These are phyloP conservation scores for Candida nanaspora DNA, from an alignment of 805 yeast species.

Conservation along the genomic window DNA sequence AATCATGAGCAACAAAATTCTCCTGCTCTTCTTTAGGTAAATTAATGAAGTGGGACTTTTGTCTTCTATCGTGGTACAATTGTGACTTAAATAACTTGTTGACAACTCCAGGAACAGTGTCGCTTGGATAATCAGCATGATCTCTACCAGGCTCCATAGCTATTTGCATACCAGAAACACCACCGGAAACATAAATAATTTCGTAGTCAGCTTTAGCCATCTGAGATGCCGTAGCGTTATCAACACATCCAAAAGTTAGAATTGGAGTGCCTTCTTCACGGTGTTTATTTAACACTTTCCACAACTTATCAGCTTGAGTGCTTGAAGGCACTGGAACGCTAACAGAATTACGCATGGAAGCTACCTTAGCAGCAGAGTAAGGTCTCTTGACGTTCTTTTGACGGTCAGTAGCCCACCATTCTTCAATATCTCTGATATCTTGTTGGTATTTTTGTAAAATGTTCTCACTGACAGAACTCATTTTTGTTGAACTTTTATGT, in stretches of 20 bases:
- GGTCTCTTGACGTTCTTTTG: slow-evolving; percentile 42
- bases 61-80: slow-evolving; percentile 44
- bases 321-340: slow-evolving; percentile 42
- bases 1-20: slow-evolving; percentile 31
- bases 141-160: slow-evolving; percentile 62
- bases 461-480: not conserved
- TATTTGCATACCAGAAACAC: slow-evolving; percentile 53
- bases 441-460: slow-evolving; percentile 4
- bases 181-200: slow-evolving; percentile 50
- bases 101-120: slow-evolving; percentile 63
- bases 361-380: slow-evolving; percentile 45
- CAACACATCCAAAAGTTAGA: slow-evolving; percentile 54
- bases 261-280: slow-evolving; percentile 37
- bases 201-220: slow-evolving; percentile 42
- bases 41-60: slow-evolving; percentile 10
- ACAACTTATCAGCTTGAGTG: slow-evolving; percentile 45
- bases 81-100: slow-evolving; percentile 54
- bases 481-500: not conserved
- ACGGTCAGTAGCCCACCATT: slow-evolving; percentile 46
- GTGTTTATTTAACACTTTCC: slow-evolving; percentile 33
- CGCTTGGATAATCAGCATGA: slow-evolving; percentile 63
- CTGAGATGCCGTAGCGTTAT: slow-evolving; percentile 58
- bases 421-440: slow-evolving; percentile 24
- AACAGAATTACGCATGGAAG: slow-evolving; percentile 47
- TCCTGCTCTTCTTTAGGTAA: slow-evolving; percentile 7